Evolutionary conservation across 306 rosid species (phyloP).

Genomic region (Mucuna pruriens): DNA sequence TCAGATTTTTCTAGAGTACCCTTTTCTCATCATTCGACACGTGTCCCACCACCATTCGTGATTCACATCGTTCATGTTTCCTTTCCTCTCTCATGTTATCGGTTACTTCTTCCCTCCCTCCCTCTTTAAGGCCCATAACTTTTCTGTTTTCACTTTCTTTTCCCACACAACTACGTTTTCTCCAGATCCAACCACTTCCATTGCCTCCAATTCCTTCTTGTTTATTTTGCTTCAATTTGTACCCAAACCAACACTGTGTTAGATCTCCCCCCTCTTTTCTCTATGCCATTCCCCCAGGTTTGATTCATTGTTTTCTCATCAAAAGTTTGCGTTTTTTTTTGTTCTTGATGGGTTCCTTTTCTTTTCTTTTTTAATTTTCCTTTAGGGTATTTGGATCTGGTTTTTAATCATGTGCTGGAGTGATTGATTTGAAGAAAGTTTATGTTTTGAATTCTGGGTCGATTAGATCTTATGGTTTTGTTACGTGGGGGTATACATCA

Average conservation of each 20-base stretch:
- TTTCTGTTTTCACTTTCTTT: conserved; percentile 25
- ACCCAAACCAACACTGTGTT: not conserved
- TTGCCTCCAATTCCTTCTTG: not conserved
- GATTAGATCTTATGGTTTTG: conserved; percentile 34
- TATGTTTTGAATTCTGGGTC: conserved; percentile 5
- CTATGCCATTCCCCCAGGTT: conserved; percentile 59
- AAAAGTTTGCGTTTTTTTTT: not conserved
- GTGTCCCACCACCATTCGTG: conserved; percentile 36
- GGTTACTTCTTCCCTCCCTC: conserved; percentile 27
- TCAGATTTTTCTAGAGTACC: conserved; percentile 9
- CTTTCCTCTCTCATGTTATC: conserved; percentile 30
- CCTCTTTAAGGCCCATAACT: conserved; percentile 2
- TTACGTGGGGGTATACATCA: not conserved
- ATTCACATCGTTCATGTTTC: conserved; percentile 7
- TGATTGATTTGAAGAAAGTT: conserved; percentile 3
- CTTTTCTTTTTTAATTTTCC: not conserved
- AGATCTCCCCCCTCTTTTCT: conserved; percentile 22
- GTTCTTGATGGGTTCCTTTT: not conserved
- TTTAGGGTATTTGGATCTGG: conserved; percentile 35
- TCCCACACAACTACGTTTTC: conserved; percentile 38
- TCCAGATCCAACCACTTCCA: conserved; percentile 43
- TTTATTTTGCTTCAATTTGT: not conserved
- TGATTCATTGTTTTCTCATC: not conserved
- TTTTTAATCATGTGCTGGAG: not conserved
- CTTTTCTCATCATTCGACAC: conserved; percentile 20